These are phyloP conservation scores for Epichloe baconii DNA, from an alignment of 2,329 filamentous ascomycete genomes.

Conservation along the genomic window DNA sequence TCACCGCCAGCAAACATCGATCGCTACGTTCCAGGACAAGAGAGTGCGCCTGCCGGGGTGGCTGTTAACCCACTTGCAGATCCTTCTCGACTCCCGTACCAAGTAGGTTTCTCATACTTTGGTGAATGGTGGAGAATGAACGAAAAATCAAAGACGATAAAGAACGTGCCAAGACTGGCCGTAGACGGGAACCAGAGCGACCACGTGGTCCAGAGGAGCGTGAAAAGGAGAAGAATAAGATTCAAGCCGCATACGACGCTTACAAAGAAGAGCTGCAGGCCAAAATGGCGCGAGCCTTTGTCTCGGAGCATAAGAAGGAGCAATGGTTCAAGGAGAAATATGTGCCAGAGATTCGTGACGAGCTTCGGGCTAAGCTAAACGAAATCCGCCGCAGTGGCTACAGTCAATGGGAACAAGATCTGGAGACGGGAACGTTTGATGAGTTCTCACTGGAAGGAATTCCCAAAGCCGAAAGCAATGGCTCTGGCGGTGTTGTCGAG, in stretches of 20 bases:
- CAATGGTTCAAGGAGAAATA: constrained; percentile 98
- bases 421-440: constrained; percentile 77
- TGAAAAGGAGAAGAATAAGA: constrained; percentile 65
- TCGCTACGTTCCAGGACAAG: constrained; percentile 69
- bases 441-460: constrained; percentile 90
- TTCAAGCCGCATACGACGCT: constrained; percentile 54
- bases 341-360: constrained; percentile 65
- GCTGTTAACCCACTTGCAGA: constrained; percentile 56
- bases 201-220: constrained; percentile 58
- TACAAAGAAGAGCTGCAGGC: constrained; percentile 58
- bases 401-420: constrained; percentile 76
- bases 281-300: constrained; percentile 79
- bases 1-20: constrained; percentile 63
- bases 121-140: constrained; percentile 79
- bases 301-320: constrained; percentile 82
- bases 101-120: constrained; percentile 77
- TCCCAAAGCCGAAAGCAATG: constrained; percentile 85
- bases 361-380: constrained; percentile 61
- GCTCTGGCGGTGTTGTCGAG: constrained; percentile 70
- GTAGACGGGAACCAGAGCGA: constrained; percentile 51
- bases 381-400: constrained; percentile 70
- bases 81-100: constrained; percentile 59
- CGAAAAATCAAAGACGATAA: constrained; percentile 71
- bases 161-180: constrained; percentile 56
- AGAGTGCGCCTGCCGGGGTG: constrained; percentile 30